A percentile compares a stretch with the other conserved stretches of the same genome.
phyloP scores from a whole-genome alignment of 1,284 basidiomycete species.

The Dichomitus squalens region DNA sequence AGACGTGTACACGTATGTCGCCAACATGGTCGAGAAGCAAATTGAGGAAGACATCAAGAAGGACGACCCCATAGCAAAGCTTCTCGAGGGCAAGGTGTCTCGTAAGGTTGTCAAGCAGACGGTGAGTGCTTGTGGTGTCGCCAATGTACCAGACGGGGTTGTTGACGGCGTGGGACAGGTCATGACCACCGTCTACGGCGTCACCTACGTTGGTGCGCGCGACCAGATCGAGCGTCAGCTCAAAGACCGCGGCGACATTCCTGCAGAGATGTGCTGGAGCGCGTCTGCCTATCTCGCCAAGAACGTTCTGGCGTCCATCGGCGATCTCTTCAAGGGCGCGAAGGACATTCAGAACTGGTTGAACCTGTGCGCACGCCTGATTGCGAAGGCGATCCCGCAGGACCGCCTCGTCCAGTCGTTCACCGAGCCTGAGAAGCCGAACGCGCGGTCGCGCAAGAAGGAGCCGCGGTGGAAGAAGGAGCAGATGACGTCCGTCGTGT shows the following conservation, averaged over 20 bases:
- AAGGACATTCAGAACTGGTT: constrained; percentile 94
- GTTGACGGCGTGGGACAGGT: constrained; percentile 48
- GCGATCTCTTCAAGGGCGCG: constrained; percentile 91
- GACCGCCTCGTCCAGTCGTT: constrained; percentile 56
- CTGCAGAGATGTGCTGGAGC: constrained; percentile 72
- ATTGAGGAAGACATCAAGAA: constrained; percentile 51
- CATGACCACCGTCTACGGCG: constrained; percentile 99
- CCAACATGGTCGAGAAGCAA: constrained; percentile 72
- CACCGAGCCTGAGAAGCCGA: constrained; percentile 14
- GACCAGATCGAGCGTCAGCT: constrained; percentile 95
- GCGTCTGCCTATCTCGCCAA: constrained; percentile 86
- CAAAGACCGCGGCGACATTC: constrained; percentile 75
- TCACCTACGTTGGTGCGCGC: constrained; percentile 94
- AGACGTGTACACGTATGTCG: constrained; percentile 97
- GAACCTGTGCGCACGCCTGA: constrained; percentile 79
- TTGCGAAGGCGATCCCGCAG: constrained; percentile 86
- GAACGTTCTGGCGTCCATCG: constrained; percentile 83
- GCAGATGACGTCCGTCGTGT: constrained; percentile 95
- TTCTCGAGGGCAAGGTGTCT: constrained; percentile 82
- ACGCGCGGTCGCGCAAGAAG: constrained; percentile 10
- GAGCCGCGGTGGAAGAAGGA: constrained; percentile 68
- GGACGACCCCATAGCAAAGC: constrained; percentile 58
- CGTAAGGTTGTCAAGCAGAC: constrained; percentile 99
- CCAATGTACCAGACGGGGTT: not conserved
- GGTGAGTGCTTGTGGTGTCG: constrained; percentile 41